phyloP scores from a whole-genome alignment of 441 rosid genomes.

The Euphorbia celastroides region DNA sequence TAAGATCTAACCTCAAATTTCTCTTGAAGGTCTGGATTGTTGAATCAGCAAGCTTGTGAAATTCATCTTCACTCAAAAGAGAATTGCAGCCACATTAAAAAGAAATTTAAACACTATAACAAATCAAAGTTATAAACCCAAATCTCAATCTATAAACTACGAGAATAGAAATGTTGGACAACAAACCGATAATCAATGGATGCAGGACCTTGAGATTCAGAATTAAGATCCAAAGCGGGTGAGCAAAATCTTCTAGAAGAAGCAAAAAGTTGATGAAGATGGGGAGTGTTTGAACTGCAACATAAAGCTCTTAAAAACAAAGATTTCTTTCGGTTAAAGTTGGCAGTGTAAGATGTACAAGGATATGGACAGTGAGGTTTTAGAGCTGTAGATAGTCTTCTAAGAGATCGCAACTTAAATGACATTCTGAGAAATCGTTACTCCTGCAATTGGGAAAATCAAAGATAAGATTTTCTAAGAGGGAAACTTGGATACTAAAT shows the following conservation, averaged over 20 bases:
- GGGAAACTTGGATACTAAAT: too few species aligned
- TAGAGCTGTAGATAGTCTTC: constrained; percentile 36
- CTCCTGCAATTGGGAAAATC: too few species aligned
- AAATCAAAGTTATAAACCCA: not conserved
- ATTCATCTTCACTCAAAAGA: constrained; percentile 78
- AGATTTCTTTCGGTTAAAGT: constrained; percentile 12
- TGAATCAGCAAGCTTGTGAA: constrained; percentile 66
- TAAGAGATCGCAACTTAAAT: constrained; percentile 32
- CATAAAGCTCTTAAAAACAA: not conserved
- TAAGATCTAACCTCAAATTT: constrained; percentile 78
- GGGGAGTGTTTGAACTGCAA: too few species aligned
- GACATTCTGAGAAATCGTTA: constrained; percentile 30
- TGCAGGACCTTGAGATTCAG: too few species aligned
- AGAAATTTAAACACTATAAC: constrained; percentile 13
- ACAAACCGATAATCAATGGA: too few species aligned
- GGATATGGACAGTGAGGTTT: constrained; percentile 13
- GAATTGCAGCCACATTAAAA: constrained; percentile 52
- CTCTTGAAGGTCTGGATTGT: constrained; percentile 74
- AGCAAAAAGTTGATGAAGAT: not conserved
- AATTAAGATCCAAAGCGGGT: too few species aligned
- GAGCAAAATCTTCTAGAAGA: constrained; percentile 35
- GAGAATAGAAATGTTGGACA: too few species aligned
- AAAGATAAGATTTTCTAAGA: too few species aligned
- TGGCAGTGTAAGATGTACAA: constrained; percentile 5
- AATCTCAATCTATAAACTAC: not conserved